Evolutionary conservation across 2,329 filamentous ascomycete genomes (phyloP), one percentile per base, ranked within the genome.

Genomic region (Nemania abortiva): DNA sequence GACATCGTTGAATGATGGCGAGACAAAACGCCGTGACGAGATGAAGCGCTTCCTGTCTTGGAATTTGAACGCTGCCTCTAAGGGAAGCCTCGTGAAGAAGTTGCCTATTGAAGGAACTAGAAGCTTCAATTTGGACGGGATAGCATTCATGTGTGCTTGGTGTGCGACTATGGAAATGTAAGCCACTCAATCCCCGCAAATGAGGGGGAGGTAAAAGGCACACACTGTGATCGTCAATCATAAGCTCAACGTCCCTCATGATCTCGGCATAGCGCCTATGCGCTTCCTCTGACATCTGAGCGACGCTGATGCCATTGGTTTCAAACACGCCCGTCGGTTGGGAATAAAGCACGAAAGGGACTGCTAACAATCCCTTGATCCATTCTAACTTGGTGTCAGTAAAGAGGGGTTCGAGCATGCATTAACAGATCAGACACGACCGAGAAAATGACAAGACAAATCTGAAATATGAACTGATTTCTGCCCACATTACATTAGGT

Each of bases 1-100:
- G 68, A 99, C 90, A 79, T 99, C 96, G 82, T 99, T 99, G 87
- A 99, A 99, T 1, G 93, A 97, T 0, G 96, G 96, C 0, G 95
- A 92, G 1, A 99, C 96, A 78, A 98, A 98, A 69, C 96, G 91
- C 27, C 96, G 88, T 1, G 91, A 94, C 31, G 94, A 97, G 76
- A 99, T 99, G 80, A 91, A 92, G 6, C 96, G 90, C 72, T 91
- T 91, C 67, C 87, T 83, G 79, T 99, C 96, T 81, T 98, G 96
- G 81, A 93, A 95, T 73, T 91, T 90, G 83, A 98, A 98, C 6
- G 95, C 95, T 57, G 94, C 93, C 77, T 95, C 93, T 9, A 98
- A 88, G 2, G 92, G 91, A 2, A 98, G 84, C 5, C 91, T 88
- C 0, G 95, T 98, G 83, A 98, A 98, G 85, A 98, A 98, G 13